Conservation (phyloP, 768 basidiomycete species). For the Clitopilus hobsonii region DNA sequence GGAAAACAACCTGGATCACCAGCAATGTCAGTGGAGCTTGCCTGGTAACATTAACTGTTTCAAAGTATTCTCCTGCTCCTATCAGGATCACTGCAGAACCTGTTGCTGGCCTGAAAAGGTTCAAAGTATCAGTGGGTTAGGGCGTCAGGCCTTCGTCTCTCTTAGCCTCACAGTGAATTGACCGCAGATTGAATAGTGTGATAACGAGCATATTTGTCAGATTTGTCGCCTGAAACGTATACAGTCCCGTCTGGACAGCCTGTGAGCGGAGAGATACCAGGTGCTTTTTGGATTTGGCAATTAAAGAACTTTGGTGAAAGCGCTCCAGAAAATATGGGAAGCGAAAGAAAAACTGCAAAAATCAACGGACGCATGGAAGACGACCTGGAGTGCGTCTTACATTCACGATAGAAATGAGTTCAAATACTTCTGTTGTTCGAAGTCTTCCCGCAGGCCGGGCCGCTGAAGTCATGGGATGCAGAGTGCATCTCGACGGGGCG, state of each 20-base stretch:
- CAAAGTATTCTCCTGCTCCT: conserved; percentile 54
- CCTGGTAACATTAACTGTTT: conserved; percentile 54
- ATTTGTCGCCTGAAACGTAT: conserved; percentile 46
- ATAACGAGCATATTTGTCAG: conserved; percentile 41
- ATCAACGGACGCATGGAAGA: not conserved
- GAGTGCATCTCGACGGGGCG: not conserved
- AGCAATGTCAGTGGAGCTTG: conserved; percentile 50
- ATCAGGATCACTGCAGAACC: conserved; percentile 46
- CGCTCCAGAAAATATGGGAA: conserved; percentile 10
- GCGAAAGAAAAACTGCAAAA: not conserved
- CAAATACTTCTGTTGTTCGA: not conserved
- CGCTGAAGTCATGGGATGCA: not conserved
- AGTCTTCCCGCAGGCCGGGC: not conserved
- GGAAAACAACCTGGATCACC: too few species aligned
- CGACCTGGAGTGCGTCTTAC: too few species aligned
- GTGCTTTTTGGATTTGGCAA: conserved; percentile 50
- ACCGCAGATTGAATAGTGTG: conserved; percentile 52
- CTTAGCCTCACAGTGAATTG: conserved; percentile 42
- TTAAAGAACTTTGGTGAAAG: conserved; percentile 42
- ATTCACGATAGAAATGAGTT: not conserved
- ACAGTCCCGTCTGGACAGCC: conserved; percentile 58
- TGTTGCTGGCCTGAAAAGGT: conserved; percentile 30
- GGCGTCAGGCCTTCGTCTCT: not conserved
- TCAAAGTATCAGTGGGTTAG: not conserved
- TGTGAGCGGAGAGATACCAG: conserved; percentile 32